Conservation (phyloP, 2,329 filamentous ascomycete genomes). For the Ceratocystiopsis brevicomis region DNA sequence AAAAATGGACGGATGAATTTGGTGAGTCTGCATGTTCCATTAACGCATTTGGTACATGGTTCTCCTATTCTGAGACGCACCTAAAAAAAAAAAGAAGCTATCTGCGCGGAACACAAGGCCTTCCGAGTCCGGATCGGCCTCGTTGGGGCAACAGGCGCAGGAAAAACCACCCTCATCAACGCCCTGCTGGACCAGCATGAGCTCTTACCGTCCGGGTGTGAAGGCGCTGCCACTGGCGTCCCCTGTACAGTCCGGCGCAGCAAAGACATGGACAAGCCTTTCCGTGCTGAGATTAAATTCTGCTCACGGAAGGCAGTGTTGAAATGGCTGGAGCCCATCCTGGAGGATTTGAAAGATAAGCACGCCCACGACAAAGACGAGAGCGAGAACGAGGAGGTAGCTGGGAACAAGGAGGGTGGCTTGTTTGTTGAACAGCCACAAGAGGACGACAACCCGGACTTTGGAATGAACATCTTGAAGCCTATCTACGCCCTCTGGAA, state of each 20-base stretch:
- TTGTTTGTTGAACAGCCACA: neutral
- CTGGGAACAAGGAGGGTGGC: neutral
- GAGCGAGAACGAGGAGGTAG: neutral
- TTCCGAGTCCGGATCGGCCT: conserved; percentile 4
- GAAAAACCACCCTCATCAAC: conserved; percentile 6
- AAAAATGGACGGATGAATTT: neutral
- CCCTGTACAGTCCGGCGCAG: conserved; percentile 2
- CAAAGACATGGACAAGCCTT: neutral
- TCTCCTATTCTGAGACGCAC: too few species aligned
- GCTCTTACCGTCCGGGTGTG: conserved; percentile 4
- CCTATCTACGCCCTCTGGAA: conserved; percentile 1
- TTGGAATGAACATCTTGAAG: neutral
- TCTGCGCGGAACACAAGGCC: neutral
- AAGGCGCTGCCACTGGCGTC: conserved; percentile 3
- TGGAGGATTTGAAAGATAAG: neutral
- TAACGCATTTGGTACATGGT: too few species aligned
- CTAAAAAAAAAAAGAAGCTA: neutral
- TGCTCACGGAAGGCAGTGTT: neutral
- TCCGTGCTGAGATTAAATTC: conserved; percentile 1
- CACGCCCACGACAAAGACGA: neutral
- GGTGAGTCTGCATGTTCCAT: neutral
- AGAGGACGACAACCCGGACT: neutral
- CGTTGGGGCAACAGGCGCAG: conserved; percentile 3
- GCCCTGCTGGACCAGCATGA: conserved; percentile 4
- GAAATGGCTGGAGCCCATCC: conserved; percentile 1